Percentiles rank a stretch among this genome's conserved stretches.
These are phyloP conservation scores for Cudoniella acicularis DNA, from an alignment of 495 filamentous ascomycete species.

Conservation along the genomic window DNA sequence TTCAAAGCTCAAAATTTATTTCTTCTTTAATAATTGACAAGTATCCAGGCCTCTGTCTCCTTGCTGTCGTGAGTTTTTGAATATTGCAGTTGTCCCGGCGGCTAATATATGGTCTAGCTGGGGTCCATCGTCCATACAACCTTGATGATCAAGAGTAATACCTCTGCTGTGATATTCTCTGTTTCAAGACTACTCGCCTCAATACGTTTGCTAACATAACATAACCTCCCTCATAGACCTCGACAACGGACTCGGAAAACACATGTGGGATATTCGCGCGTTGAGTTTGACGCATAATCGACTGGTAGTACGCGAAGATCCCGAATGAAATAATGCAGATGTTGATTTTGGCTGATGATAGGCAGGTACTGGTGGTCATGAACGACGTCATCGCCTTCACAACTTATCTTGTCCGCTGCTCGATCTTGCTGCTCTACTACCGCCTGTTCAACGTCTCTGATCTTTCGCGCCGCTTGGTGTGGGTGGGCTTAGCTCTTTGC, in stretches of 20 bases:
- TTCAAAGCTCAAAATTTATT: too few species aligned
- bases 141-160: neutral
- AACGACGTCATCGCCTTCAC: neutral
- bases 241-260: neutral
- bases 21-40: too few species aligned
- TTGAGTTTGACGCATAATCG: neutral
- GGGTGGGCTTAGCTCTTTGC: neutral
- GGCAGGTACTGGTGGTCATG: neutral
- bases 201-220: neutral
- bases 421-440: neutral
- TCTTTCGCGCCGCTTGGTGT: neutral
- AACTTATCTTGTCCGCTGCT: neutral
- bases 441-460: neutral
- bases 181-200: too few species aligned
- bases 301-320: neutral
- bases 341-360: neutral
- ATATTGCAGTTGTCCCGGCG: neutral
- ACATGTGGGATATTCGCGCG: neutral
- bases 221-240: neutral
- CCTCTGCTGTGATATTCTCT: neutral
- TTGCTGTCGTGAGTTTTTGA: neutral
- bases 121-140: neutral
- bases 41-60: neutral
- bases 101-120: neutral
- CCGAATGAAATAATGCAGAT: neutral